A percentile compares a stretch with the other conserved stretches of the same genome.
These are phyloP conservation scores for Strombidium stylifer DNA, from an alignment of 73 alveolate genomes.

Conservation along the genomic window DNA sequence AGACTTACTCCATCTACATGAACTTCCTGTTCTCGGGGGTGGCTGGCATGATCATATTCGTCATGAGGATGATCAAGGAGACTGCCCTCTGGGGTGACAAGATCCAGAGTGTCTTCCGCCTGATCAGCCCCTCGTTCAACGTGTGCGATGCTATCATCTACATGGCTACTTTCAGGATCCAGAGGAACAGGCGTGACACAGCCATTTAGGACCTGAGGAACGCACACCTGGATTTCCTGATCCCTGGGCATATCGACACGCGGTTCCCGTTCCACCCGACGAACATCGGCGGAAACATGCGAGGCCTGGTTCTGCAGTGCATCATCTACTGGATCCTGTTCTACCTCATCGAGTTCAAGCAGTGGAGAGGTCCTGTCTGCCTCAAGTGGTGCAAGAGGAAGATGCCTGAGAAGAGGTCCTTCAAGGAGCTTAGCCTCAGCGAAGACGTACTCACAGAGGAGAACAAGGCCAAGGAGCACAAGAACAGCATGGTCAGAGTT, in stretches of 20 bases:
- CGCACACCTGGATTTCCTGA: too few species aligned
- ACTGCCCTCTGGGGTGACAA: constrained; percentile 24
- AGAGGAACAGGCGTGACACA: neutral
- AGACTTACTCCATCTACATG: constrained; percentile 68
- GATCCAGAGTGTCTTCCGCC: constrained; percentile 38
- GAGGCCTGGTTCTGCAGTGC: neutral
- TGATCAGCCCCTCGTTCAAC: constrained; percentile 5
- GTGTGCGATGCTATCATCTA: neutral
- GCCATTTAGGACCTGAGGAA: too few species aligned
- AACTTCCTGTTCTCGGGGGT: constrained; percentile 56
- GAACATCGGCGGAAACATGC: constrained; percentile 29
- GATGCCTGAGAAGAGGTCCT: neutral
- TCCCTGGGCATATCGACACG: neutral
- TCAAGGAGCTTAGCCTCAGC: constrained; percentile 1
- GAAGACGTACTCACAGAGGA: constrained; percentile 48
- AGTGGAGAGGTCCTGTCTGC: neutral
- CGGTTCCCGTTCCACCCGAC: neutral
- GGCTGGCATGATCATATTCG: constrained; percentile 36
- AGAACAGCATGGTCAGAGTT: constrained; percentile 40
- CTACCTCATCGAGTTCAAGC: constrained; percentile 16
- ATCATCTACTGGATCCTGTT: constrained; percentile 8
- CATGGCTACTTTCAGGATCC: neutral
- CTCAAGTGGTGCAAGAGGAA: neutral
- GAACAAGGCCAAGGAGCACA: neutral
- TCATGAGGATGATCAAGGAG: constrained; percentile 11